Base-by-base conservation (phyloP, 257 asterid species). In the Gentiana straminea region DNA sequence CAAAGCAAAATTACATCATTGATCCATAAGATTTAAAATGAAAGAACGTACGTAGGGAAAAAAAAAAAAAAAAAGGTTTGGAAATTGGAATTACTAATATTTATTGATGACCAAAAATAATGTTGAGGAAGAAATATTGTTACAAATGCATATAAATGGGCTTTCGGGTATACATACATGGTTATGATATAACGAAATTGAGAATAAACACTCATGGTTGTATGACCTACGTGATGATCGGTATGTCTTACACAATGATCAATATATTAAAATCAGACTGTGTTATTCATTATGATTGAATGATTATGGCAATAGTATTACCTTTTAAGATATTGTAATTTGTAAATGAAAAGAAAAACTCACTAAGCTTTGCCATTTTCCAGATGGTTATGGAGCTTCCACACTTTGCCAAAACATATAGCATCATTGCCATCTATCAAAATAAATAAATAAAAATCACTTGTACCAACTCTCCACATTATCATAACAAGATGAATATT, bases 321-420 rank as follows among this genome's bases (percentile, higher is more conserved):
- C 2, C 0, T 7, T 41, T 7, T 24, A 39, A 39, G 45, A 41
- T 5, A 41, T 41, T 7, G 2, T 10, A 7, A 5, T 41, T 41
- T 41, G 8, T 2, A 41, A 10, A 3, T 24, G 9, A 8, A 9
- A 36, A 5, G 37, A 35, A 32, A 35, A 35, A 67, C 79, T 66
- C 70, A 88, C 97, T 86, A 60, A 91, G 68, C 80, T 83, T 91
- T 68, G 86, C 73, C 93, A 84, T 76, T 62, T 89, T 91, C 95
- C 90, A 87, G 7, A 88, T 67, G 7, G 97, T 88, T 62, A 91
- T 78, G 59, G 88, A 84, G 77, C 85, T 77, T 51, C 98, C 98
- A 74, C 84, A 86, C 71, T 83, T 67, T 68, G 96, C 98, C 76
- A 90, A 82, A 76, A 84, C 72, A 75, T 80, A 90, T 60, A 90